Evolutionary conservation across 257 asterid genomes (phyloP).

Genomic region (Solanum stenotomum): DNA sequence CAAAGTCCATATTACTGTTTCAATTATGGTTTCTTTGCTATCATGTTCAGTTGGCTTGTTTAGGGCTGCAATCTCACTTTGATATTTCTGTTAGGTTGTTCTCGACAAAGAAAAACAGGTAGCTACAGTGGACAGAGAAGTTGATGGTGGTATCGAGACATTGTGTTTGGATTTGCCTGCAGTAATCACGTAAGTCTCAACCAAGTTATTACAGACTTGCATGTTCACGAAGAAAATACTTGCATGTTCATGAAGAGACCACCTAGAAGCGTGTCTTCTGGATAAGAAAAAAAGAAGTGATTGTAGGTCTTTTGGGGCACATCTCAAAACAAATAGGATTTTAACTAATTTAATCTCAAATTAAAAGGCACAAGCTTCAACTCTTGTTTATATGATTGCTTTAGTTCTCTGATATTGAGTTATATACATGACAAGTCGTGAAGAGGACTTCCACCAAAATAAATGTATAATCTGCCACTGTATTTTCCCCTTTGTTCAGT

Average conservation of each 20-base stretch:
- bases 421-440: neutral
- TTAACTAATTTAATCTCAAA: neutral
- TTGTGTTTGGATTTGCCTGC: constrained; percentile 85
- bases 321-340: neutral
- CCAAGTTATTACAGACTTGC: neutral
- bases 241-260: neutral
- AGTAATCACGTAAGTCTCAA: constrained; percentile 70
- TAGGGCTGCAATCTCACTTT: neutral
- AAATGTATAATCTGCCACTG: neutral
- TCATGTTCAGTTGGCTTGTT: neutral
- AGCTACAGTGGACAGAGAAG: constrained; percentile 87
- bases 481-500: neutral
- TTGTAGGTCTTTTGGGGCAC: neutral
- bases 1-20: neutral
- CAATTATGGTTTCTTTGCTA: neutral
- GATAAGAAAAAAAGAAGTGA: neutral
- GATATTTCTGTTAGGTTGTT: constrained; percentile 46
- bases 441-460: neutral
- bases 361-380: neutral
- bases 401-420: neutral
- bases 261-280: neutral
- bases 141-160: constrained; percentile 95
- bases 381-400: neutral
- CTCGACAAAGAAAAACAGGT: constrained; percentile 59
- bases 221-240: neutral